These are phyloP conservation scores for Metschnikowia sp. DNA, from an alignment of 805 yeast species.

Conservation along the genomic window DNA sequence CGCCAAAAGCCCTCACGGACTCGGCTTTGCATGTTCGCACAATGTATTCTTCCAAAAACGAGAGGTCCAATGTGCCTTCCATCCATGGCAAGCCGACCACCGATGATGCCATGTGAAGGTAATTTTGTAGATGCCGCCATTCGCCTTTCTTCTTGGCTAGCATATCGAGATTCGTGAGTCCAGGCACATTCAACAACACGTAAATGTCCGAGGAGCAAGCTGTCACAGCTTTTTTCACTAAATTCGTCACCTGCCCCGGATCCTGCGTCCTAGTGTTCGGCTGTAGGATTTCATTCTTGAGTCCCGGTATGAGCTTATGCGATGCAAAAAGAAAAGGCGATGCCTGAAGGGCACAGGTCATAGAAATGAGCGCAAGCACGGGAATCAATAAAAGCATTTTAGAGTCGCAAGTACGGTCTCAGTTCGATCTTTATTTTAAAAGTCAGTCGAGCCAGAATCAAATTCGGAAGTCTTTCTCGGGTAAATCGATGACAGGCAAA, in stretches of 20 bases:
- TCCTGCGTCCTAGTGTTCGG: slow-evolving; percentile 21
- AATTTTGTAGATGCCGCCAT: slow-evolving; percentile 50
- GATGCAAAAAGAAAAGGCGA: slow-evolving; percentile 39
- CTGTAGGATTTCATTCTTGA: slow-evolving; percentile 22
- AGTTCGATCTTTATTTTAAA: too few relatives aligned
- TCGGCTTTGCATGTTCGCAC: slow-evolving; percentile 52
- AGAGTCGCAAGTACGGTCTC: too few relatives aligned
- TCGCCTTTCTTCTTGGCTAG: slow-evolving; percentile 27
- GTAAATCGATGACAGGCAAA: too few relatives aligned
- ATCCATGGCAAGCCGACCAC: slow-evolving; percentile 56
- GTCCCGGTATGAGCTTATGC: slow-evolving; percentile 34
- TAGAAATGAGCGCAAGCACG: too few relatives aligned
- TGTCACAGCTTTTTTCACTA: slow-evolving; percentile 35
- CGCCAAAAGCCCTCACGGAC: slow-evolving; percentile 34
- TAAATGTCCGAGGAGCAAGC: slow-evolving; percentile 39
- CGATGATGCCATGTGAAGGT: slow-evolving; percentile 56
- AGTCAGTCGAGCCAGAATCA: too few relatives aligned
- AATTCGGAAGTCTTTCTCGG: too few relatives aligned
- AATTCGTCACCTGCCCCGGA: slow-evolving; percentile 27
- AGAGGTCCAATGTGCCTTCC: slow-evolving; percentile 39
- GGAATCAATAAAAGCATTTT: too few relatives aligned
- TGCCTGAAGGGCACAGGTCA: slow-evolving; percentile 13
- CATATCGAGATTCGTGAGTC: slow-evolving; percentile 30
- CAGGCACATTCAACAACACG: slow-evolving; percentile 38
- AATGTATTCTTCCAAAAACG: slow-evolving; percentile 40